Conservation (phyloP, 2,329 filamentous ascomycete species). For the Seiridium unicorne region DNA sequence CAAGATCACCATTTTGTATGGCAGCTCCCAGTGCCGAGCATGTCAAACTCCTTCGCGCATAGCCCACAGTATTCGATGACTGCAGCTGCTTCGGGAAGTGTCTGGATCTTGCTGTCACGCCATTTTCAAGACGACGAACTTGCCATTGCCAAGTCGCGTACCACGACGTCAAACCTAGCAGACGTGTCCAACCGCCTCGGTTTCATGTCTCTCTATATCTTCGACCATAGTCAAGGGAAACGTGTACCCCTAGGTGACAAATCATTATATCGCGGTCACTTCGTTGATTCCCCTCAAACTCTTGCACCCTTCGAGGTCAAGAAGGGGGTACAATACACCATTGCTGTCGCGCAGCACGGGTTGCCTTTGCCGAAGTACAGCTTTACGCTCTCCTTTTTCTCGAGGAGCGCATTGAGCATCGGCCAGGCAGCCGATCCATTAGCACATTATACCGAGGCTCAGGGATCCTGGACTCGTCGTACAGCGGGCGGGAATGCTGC, state of each 20-base stretch:
- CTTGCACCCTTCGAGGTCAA: slow-evolving; percentile 69
- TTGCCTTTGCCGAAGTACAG: slow-evolving; percentile 71
- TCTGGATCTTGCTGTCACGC: slow-evolving; percentile 84
- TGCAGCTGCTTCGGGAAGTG: slow-evolving; percentile 54
- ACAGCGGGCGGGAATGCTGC: slow-evolving; percentile 84
- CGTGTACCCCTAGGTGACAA: slow-evolving; percentile 74
- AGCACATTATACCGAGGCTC: slow-evolving; percentile 53
- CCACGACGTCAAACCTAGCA: slow-evolving; percentile 30
- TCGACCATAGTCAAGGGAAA: slow-evolving; percentile 62
- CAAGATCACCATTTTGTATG: slow-evolving; percentile 91
- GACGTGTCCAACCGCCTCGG: slow-evolving; percentile 59
- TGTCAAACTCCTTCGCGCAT: slow-evolving; percentile 56
- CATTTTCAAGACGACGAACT: slow-evolving; percentile 76
- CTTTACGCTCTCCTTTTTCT: slow-evolving; percentile 87
- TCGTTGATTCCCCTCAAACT: slow-evolving; percentile 90
- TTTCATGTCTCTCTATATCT: slow-evolving; percentile 86
- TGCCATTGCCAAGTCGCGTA: slow-evolving; percentile 47
- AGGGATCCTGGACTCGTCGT: slow-evolving; percentile 71
- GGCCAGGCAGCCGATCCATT: slow-evolving; percentile 61
- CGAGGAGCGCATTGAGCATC: slow-evolving; percentile 60
- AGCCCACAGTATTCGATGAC: slow-evolving; percentile 73
- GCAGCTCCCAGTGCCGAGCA: slow-evolving; percentile 53
- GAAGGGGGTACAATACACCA: slow-evolving; percentile 43
- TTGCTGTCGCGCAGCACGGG: slow-evolving; percentile 77
- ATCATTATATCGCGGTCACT: slow-evolving; percentile 73